Evolutionary conservation across 2,329 filamentous ascomycete species (phyloP).

Genomic region (Bipolaris victoriae): DNA sequence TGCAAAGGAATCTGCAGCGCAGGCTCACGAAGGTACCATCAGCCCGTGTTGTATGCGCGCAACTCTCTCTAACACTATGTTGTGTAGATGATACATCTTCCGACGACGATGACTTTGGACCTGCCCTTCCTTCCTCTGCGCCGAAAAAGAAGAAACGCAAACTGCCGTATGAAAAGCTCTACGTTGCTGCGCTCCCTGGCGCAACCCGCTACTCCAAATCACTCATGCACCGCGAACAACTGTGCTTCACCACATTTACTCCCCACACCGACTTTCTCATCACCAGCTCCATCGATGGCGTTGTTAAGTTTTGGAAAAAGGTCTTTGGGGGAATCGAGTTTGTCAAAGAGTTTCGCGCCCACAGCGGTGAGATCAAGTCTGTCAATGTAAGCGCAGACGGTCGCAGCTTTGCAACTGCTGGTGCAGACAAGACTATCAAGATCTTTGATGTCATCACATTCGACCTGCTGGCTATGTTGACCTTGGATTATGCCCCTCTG

Average conservation of each 20-base stretch:
- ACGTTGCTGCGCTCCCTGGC: conserved; percentile 88
- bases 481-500: conserved; percentile 75
- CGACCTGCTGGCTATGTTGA: conserved; percentile 67
- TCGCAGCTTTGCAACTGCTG: conserved; percentile 89
- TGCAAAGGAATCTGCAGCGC: conserved; percentile 16
- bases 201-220: conserved; percentile 83
- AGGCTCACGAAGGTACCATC: conserved; percentile 21
- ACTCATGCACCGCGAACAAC: conserved; percentile 96
- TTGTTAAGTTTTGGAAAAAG: conserved; percentile 99
- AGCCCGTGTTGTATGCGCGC: conserved; percentile 12
- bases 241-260: conserved; percentile 86
- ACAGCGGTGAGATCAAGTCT: conserved; percentile 80
- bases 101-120: conserved; percentile 86
- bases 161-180: conserved; percentile 93
- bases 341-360: conserved; percentile 95
- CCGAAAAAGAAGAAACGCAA: conserved; percentile 89
- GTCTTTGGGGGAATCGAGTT: conserved; percentile 89
- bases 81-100: conserved; percentile 58
- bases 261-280: conserved; percentile 94
- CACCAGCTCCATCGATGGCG: conserved; percentile 91
- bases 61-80: conserved; percentile 3
- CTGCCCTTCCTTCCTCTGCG: conserved; percentile 79
- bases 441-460: conserved; percentile 83
- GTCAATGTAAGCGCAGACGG: conserved; percentile 89
- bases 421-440: conserved; percentile 77